Base-by-base conservation (phyloP, 495 filamentous ascomycete genomes). In the Cercophora scortea region DNA sequence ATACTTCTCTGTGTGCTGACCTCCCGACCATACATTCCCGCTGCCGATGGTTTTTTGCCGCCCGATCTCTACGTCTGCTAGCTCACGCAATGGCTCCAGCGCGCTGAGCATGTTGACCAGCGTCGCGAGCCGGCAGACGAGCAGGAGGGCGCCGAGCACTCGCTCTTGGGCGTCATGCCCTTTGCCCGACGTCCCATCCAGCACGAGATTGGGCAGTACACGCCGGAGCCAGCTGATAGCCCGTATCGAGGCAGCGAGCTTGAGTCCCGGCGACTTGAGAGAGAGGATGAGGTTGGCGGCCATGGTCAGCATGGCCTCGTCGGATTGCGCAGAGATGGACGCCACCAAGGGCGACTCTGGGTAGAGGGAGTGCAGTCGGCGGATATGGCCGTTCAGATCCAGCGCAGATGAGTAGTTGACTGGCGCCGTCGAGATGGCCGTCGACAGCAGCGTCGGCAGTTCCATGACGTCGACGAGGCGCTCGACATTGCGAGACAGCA, bases 371-470 rank as follows among this genome's bases (percentile, higher is more conserved):
- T 90, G 84, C 3, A 99, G 73, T 15, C 94, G 79, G 52, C 89
- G 87, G 65, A 96, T 95, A 69, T 96, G 94, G n/a, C 86, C 84
- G 63, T 95, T 85, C 5, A 97, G 74, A 61, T 99, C 94, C 42
- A 99, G 75, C 1, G 92, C 92, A 0, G 89, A 87, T 3, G 92
- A 86, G 69, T 96, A 95, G 55, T 87, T 93, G 54, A 70, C 68
- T 0, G 73, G 69, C 6, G 70, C 66, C 2, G 72, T 65, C 5
- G 71, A 65, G 40, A 76, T 73, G 42, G 73, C 65, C 12, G 84
- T 80, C n/a, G 81, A 84, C 2, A 99, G 82, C 35, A 97, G 72
- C 1, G 87, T 86, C 3, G 94, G 94, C 16, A 99, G 79, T 56
- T 96, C 90, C 16, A 99, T 78, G 25, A 99, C 86, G 62, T 96